Conservation (phyloP, 306 rosid species). For the Castanospermum australe region DNA sequence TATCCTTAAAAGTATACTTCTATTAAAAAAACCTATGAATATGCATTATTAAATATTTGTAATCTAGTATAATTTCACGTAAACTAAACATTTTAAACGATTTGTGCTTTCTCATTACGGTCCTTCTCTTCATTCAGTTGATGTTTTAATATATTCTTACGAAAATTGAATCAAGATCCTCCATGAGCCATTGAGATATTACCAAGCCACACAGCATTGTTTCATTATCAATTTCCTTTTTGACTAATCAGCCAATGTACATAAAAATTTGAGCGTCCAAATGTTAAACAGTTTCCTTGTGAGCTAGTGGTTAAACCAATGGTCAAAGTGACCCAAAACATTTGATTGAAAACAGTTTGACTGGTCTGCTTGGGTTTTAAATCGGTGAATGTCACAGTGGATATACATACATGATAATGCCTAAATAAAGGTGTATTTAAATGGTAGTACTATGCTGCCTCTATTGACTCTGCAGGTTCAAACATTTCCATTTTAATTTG, state of each 20-base stretch:
- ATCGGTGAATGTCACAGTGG: background rate
- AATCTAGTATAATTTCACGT: background rate
- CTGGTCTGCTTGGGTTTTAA: background rate
- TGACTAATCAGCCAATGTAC: background rate
- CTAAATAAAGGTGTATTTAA: background rate
- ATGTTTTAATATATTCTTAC: background rate
- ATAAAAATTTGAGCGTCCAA: background rate
- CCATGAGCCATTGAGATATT: background rate
- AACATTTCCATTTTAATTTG: slow-evolving; percentile 3
- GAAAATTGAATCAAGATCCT: background rate
- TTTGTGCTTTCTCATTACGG: background rate
- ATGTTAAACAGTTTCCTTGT: background rate
- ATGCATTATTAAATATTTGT: background rate
- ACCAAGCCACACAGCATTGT: background rate
- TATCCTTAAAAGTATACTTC: background rate
- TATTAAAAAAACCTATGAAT: background rate
- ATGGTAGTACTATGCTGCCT: background rate
- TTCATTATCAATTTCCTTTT: background rate
- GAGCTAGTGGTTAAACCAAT: background rate
- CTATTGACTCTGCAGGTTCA: background rate
- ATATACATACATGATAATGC: background rate
- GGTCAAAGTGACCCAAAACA: background rate
- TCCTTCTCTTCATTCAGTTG: background rate
- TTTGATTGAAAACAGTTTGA: background rate
- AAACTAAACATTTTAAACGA: background rate